These are phyloP conservation scores for Copromyces sp. DNA, from an alignment of 495 filamentous ascomycete genomes.

Conservation along the genomic window DNA sequence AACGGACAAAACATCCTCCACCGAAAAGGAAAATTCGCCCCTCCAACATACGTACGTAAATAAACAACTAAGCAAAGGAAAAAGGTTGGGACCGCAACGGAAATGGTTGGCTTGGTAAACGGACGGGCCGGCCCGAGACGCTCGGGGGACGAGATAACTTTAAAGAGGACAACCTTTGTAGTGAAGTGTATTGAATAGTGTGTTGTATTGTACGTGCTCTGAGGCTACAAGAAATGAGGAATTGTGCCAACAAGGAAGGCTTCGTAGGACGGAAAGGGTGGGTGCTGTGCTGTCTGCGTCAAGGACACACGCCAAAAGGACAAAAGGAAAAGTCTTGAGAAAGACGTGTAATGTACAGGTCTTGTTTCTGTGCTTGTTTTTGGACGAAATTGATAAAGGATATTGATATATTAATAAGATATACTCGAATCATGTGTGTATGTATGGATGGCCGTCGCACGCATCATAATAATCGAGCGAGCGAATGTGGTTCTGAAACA, in stretches of 20 bases:
- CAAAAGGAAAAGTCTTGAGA: background rate
- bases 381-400: background rate
- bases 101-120: background rate
- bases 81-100: background rate
- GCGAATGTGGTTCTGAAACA: slow-evolving; percentile 1
- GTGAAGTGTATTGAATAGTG: background rate
- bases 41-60: background rate
- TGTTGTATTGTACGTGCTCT: slow-evolving; percentile 4
- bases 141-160: background rate
- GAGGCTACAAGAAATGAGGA: background rate
- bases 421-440: background rate
- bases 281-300: too few relatives aligned
- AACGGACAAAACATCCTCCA: too few relatives aligned
- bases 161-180: background rate
- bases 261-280: background rate
- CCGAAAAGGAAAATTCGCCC: background rate
- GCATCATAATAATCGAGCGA: background rate
- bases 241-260: background rate
- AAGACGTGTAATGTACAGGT: background rate
- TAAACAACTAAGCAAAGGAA: background rate
- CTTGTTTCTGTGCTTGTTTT: background rate
- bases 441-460: background rate
- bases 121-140: background rate
- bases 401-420: background rate
- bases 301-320: background rate